phyloP scores from a whole-genome alignment of 1,139 yeast genomes.

The Diutina mesorugosa region DNA sequence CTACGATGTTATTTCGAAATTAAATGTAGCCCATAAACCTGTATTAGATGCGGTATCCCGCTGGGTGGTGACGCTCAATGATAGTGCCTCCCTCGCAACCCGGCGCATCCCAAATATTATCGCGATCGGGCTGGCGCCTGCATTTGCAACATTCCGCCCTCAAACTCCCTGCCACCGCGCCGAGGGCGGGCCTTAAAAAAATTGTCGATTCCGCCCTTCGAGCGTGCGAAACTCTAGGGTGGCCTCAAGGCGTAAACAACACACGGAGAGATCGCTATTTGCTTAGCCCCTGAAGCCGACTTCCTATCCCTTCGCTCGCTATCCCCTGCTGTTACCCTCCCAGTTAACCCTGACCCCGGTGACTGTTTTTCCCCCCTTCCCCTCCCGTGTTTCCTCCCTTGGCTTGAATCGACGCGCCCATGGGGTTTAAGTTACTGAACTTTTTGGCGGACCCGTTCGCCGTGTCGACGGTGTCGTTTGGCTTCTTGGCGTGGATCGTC shows the following conservation, averaged over 20 bases:
- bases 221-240: background rate
- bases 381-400: background rate
- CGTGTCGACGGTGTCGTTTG: conserved; percentile 49
- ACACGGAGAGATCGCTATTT: no score
- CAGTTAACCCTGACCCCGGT: background rate
- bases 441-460: conserved; percentile 62
- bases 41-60: no score
- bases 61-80: no score
- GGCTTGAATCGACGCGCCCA: conserved; percentile 5
- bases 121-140: background rate
- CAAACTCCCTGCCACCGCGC: background rate
- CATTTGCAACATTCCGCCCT: background rate
- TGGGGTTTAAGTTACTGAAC: conserved; percentile 36
- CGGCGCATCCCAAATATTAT: background rate
- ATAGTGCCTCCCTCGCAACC: background rate
- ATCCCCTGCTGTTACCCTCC: background rate
- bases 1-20: no score
- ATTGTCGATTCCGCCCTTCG: background rate
- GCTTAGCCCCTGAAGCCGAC: no score
- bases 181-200: background rate
- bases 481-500: conserved; percentile 65
- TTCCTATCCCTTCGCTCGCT: no score
- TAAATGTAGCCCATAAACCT: no score
- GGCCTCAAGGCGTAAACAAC: background rate
- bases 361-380: background rate